Evolutionary conservation across 2,329 filamentous ascomycete genomes (phyloP).

Genomic region (Arachnomyces sp.): DNA sequence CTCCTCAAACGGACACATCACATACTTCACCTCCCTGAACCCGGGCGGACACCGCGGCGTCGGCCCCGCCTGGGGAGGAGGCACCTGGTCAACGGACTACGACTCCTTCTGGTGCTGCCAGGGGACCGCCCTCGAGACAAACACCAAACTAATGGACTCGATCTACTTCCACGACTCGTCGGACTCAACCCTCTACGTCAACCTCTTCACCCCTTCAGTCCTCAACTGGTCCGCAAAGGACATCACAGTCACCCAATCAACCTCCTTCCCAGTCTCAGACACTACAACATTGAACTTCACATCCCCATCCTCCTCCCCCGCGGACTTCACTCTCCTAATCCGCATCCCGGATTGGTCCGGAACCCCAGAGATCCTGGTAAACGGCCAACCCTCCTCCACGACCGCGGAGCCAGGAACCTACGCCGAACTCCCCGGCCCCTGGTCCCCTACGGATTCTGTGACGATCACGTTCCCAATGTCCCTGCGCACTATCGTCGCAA

Average conservation of each 20-base stretch:
- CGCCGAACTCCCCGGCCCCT: constrained; percentile 33
- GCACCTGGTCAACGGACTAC: constrained; percentile 48
- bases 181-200: constrained; percentile 37
- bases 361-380: constrained; percentile 34
- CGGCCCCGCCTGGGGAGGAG: constrained; percentile 47
- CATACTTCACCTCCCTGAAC: constrained; percentile 46
- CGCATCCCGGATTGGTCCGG: constrained; percentile 42
- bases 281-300: constrained; percentile 32
- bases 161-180: constrained; percentile 41
- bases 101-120: constrained; percentile 49
- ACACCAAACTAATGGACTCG: constrained; percentile 47
- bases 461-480: constrained; percentile 40
- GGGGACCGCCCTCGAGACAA: constrained; percentile 45
- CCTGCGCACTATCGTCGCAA: constrained; percentile 37
- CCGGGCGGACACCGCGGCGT: constrained; percentile 41
- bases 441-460: constrained; percentile 38
- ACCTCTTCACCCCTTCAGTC: constrained; percentile 42
- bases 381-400: constrained; percentile 28
- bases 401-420: constrained; percentile 33
- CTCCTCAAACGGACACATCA: constrained; percentile 41
- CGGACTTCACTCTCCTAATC: constrained; percentile 31
- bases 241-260: constrained; percentile 38
- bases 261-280: constrained; percentile 36
- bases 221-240: constrained; percentile 36
- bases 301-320: constrained; percentile 15